Base-by-base conservation (phyloP, 108 stramenopile species). In the Stephanodiscus triporus region DNA sequence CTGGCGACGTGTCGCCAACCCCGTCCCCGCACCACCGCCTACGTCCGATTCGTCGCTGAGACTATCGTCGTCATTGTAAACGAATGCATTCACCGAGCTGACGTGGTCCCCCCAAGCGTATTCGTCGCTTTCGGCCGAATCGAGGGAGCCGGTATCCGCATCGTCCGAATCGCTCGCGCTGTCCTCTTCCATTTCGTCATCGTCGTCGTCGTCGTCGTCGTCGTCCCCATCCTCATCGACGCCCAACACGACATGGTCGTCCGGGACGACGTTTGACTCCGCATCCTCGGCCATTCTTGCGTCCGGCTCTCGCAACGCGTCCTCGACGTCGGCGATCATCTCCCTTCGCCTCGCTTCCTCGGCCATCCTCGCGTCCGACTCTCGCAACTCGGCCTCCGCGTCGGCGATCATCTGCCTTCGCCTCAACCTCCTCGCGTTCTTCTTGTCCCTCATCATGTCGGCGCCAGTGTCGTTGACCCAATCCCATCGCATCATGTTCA, bases 401-500 rank as follows among this genome's bases (percentile, higher is more conserved):
- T 72, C 73, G 13, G 70, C 59, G 23, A 65, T 68, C 61, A 68
- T 48, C 57, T 75, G 70, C 67, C 72, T 55, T 11, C 78, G 81
- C 36, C 77, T 77, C 70, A 43, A 58, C 43, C 75, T 71, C 56
- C 68, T 68, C 16, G n/a, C 20, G 16, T 68, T 49, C 75, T 72
- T 78, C 72, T 80, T 78, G 11, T 55, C 62, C 40, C 73, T 76
- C 51, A 76, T 70, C 84, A 95, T 86, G 9, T 70, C 76, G 6
- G 59, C 49, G 16, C 63, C 43, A 7, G 69, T 77, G 68, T 95
- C 94, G 45, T 85, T 73, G 57, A 90, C 83, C 94, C 94, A 95
- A 63, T 93, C 91, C 91, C 90, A 95, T 7, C 84, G 80, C 68
- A 88, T 89, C 92, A 95, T 93, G 78, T 95, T 95, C 48, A 95